These are phyloP conservation scores for Colletotrichum cereale DNA, from an alignment of 2,329 filamentous ascomycete genomes.

Conservation along the genomic window DNA sequence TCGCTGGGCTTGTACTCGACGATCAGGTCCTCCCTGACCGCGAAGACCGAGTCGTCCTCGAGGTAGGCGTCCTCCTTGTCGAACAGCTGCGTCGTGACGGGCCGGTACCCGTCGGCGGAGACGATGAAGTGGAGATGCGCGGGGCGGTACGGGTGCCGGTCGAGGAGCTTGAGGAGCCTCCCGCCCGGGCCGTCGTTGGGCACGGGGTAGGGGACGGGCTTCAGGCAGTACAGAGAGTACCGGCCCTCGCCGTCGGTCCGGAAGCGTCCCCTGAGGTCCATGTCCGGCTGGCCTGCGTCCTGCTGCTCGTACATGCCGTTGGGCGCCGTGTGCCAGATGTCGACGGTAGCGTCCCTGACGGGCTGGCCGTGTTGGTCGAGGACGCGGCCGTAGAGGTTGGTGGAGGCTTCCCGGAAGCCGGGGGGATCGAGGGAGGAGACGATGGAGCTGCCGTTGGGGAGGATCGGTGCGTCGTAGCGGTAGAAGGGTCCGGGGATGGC, in stretches of 20 bases:
- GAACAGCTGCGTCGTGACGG: conserved; percentile 75
- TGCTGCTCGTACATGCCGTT: conserved; percentile 79
- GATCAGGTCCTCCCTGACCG: conserved; percentile 51
- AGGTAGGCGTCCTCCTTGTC: conserved; percentile 69
- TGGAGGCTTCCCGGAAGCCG: conserved; percentile 58
- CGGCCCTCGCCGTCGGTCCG: conserved; percentile 73
- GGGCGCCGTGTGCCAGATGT: conserved; percentile 75
- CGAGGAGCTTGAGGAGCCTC: conserved; percentile 47
- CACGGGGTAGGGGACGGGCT: conserved; percentile 68
- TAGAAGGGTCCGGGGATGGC: conserved; percentile 79
- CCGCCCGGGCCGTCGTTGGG: conserved; percentile 48
- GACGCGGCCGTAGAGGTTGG: conserved; percentile 69
- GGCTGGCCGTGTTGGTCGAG: conserved; percentile 66
- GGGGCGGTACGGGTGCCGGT: conserved; percentile 49
- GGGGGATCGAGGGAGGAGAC: conserved; percentile 52
- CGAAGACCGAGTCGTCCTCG: conserved; percentile 50
- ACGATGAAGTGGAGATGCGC: conserved; percentile 51
- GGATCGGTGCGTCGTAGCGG: conserved; percentile 70
- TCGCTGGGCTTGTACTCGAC: conserved; percentile 45
- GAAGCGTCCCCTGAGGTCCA: conserved; percentile 81
- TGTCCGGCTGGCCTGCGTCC: conserved; percentile 76
- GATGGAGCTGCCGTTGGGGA: conserved; percentile 70
- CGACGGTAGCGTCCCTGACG: conserved; percentile 66
- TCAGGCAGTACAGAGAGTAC: conserved; percentile 72
- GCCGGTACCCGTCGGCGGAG: conserved; percentile 67